A percentile compares a stretch with the other conserved stretches of the same genome.
Evolutionary conservation across 176 grass and related monocot genomes (phyloP).

Genomic region (Ensete ventricosum): DNA sequence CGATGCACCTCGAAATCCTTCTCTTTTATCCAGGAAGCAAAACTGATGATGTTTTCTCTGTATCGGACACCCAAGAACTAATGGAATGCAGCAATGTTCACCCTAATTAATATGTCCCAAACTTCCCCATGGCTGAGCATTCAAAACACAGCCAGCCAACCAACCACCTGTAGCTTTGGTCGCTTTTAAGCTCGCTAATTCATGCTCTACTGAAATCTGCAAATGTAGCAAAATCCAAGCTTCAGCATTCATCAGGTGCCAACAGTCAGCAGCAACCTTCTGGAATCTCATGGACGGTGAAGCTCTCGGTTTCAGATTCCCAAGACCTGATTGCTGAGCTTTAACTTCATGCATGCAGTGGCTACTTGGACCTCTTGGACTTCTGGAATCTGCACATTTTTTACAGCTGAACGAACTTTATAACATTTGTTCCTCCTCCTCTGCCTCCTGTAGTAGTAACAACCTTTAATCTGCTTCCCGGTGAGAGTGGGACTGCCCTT

Average conservation of each 20-base stretch:
- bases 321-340: background rate
- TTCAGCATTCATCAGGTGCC: background rate
- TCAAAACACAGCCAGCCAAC: background rate
- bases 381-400: no score
- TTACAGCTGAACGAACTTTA: no score
- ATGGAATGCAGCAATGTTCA: background rate
- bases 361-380: no score
- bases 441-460: no score
- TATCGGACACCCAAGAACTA: background rate
- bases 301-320: background rate
- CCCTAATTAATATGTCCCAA: background rate
- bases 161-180: background rate
- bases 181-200: background rate
- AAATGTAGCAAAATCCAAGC: background rate
- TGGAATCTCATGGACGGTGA: background rate
- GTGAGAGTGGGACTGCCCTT: no score
- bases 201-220: background rate
- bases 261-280: background rate
- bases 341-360: background rate
- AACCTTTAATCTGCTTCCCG: no score
- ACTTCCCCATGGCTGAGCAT: conserved; percentile 5
- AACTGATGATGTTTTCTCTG: background rate
- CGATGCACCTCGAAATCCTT: background rate
- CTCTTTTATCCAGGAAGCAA: conserved; percentile 7
- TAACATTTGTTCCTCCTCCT: background rate